Base-by-base conservation (phyloP, 2,329 filamentous ascomycete genomes). In the Decorospora gaudefroyi region DNA sequence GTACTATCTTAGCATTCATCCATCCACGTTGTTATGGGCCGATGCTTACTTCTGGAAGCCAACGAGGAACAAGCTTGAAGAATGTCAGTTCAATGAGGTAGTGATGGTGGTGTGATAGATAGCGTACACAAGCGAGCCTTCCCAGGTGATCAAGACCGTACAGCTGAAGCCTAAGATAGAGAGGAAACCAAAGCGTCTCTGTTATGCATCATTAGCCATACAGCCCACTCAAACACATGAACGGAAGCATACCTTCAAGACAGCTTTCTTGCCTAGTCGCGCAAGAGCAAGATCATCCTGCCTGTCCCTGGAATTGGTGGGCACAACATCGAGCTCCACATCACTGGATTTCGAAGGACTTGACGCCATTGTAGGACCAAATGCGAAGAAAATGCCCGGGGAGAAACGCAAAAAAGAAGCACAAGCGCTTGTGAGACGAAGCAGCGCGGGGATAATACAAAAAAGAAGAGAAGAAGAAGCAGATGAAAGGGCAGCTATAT, bases 91-190 rank as follows among this genome's bases (percentile, higher is more conserved):
- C 8, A n/a, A 6, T 8, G 12, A 15, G n/a, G 7, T 3, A 26
- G 11, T 19, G n/a, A 3, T 13, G 9, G 4, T 4, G 6, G 11
- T 12, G 26, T 26, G n/a, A n/a, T n/a, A n/a, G n/a, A n/a, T 17
- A 13, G 40, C 62, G 18, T 33, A 64, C 61, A 58, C 44, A 11
- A 66, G 28, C 21, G 53, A 55, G 1, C 44, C 59, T 33, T 65
- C 63, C 63, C 63, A 66, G 6, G 63, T 64, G 6, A 62, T 52
- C 43, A 66, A 36, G 11, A 65, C 53, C 1, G 59, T 63, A 30
- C 61, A 65, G 15, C 55, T 62, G 37, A 63, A 61, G 4, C 62
- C 61, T 2, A 65, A 22, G 19, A 63, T 62, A 0, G 56, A 53
- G 2, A 65, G 42, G 12, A 65, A 65, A 2, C 57, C 51, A 40